Evolutionary conservation across 352 stramenopile species (phyloP), one percentile per base, ranked within the genome.

Genomic region (Globisporangium rhizosaccharum): DNA sequence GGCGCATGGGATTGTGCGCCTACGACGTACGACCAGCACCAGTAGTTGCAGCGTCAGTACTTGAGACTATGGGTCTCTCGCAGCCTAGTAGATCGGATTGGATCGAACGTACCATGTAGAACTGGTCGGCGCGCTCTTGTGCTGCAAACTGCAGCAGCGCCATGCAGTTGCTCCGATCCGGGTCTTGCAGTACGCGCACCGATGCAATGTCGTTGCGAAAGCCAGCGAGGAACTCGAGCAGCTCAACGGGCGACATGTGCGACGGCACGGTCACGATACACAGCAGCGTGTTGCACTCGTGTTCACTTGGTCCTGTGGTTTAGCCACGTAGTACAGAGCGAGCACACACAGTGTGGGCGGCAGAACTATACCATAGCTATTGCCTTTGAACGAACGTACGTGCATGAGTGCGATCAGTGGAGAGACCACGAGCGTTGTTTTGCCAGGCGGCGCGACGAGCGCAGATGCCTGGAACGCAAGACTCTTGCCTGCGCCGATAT

Each of bases 231-330:
- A 95, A 94, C 59, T 94, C 84, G 25, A 95, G 73, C 60, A 95
- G 73, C 62, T 94, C 86, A 10, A 95, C 76, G 0, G 84, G 82
- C 20, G 84, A 85, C 82, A 95, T 93, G 63, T 95, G 86, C 36
- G 75, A 78, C 26, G 86, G 86, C 41, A 95, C 80, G 5, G 82
- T 92, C 51, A 94, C 84, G 30, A 94, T 76, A 37, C 86, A 92
- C 30, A 95, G 67, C 50, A 95, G 65, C 33, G 80, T 83, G 61
- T 79, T 93, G 61, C 84, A 78, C 51, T 83, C 84, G n/a, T 51
- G 68, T 2, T n/a, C n/a, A n/a, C n/a, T n/a, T n/a, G n/a, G n/a
- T n/a, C n/a, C n/a, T n/a, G n/a, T n/a, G n/a, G n/a, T n/a, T n/a
- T n/a, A n/a, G n/a, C n/a, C n/a, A n/a, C n/a, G n/a, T n/a, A n/a